phyloP scores from a whole-genome alignment of 2,329 filamentous ascomycete species.

The Clarireedia monteithiana region DNA sequence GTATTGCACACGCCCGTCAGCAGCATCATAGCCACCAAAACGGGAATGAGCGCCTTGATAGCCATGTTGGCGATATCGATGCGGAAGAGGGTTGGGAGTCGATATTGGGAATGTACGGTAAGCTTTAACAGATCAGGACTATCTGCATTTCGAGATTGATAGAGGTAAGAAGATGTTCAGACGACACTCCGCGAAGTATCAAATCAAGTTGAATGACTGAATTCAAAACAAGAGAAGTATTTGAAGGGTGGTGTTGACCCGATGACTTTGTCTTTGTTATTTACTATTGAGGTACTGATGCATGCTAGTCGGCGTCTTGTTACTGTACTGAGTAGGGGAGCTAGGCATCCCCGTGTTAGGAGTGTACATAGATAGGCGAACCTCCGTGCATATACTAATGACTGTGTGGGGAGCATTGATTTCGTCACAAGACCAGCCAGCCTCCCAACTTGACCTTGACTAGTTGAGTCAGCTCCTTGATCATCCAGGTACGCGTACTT shows the following conservation, averaged over 20 bases:
- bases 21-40: constrained; percentile 94
- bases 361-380: too few species aligned
- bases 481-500: too few species aligned
- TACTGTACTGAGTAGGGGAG: too few species aligned
- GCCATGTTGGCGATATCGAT: constrained; percentile 4
- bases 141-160: too few species aligned
- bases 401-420: too few species aligned
- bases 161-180: too few species aligned
- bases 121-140: background rate
- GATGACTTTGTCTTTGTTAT: background rate
- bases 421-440: too few species aligned
- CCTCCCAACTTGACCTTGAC: too few species aligned
- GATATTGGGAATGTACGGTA: background rate
- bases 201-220: background rate
- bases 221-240: background rate
- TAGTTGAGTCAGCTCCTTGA: too few species aligned
- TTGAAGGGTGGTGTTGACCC: background rate
- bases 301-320: too few species aligned
- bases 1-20: constrained; percentile 96
- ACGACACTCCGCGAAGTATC: background rate
- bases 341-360: too few species aligned
- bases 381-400: too few species aligned
- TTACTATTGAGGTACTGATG: background rate
- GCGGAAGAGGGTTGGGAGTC: background rate
- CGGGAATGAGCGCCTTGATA: constrained; percentile 50